phyloP scores from a whole-genome alignment of 805 yeast genomes.

The Hanseniaspora jakobsenii region DNA sequence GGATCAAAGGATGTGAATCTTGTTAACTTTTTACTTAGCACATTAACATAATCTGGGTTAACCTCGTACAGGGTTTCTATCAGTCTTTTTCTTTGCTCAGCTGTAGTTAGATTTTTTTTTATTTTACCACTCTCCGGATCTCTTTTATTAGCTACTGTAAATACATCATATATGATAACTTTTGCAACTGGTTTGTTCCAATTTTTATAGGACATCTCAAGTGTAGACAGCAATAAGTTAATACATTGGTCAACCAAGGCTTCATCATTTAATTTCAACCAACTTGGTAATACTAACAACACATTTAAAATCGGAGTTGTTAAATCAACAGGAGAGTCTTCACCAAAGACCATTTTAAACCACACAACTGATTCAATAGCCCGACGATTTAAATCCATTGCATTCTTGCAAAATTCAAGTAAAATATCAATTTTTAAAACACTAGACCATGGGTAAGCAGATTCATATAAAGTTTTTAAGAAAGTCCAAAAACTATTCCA shows the following conservation, averaged over 20 bases:
- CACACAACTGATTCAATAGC: constrained; percentile 47
- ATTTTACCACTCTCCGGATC: constrained; percentile 35
- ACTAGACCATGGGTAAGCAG: constrained; percentile 67
- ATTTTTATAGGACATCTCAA: constrained; percentile 47
- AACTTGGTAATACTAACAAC: constrained; percentile 54
- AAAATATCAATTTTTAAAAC: constrained; percentile 43
- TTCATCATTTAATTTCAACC: constrained; percentile 74
- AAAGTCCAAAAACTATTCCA: constrained; percentile 72
- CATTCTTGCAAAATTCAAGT: constrained; percentile 76
- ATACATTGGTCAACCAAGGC: constrained; percentile 60
- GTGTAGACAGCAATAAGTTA: constrained; percentile 48
- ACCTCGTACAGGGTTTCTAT: constrained; percentile 9
- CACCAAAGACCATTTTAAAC: constrained; percentile 7
- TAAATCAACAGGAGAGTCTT: constrained; percentile 21
- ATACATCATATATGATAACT: constrained; percentile 46
- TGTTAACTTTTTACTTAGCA: constrained; percentile 7
- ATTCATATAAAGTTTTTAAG: constrained; percentile 51
- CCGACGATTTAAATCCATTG: constrained; percentile 61
- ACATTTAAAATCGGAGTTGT: constrained; percentile 48
- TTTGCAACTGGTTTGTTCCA: constrained; percentile 30
- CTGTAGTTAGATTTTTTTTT: constrained; percentile 10
- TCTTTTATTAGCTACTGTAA: constrained; percentile 58
- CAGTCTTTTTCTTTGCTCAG: constrained; percentile 11
- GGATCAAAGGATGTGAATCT: not conserved
- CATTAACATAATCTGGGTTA: constrained; percentile 8